Conservation (phyloP, 768 basidiomycete genomes). For the Tremella mesenterica region DNA sequence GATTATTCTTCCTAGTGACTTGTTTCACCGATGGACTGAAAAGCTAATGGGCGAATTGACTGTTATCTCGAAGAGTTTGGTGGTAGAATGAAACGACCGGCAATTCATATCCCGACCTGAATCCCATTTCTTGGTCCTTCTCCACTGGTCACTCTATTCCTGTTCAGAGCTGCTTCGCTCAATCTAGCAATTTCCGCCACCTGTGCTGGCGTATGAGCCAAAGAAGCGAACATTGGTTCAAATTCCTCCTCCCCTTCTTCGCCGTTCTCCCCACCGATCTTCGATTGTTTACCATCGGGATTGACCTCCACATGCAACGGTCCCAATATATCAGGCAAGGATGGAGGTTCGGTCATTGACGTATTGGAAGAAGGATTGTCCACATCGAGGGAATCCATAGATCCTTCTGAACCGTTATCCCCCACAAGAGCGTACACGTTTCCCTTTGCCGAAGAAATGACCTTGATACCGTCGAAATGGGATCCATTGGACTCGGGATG, state of each 20-base stretch:
- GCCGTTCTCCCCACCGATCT: not conserved
- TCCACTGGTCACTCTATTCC: constrained; percentile 1
- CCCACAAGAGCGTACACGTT: no score
- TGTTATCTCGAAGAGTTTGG: no score
- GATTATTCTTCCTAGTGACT: no score
- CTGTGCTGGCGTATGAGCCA: constrained; percentile 35
- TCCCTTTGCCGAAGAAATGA: no score
- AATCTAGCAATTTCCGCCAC: constrained; percentile 26
- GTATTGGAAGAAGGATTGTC: not conserved
- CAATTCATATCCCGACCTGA: no score
- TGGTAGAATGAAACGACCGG: no score
- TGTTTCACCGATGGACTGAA: no score
- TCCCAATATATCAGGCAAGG: not conserved
- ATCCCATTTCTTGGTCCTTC: not conserved
- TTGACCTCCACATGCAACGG: not conserved
- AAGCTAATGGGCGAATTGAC: no score
- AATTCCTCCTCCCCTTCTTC: not conserved
- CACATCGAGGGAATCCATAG: not conserved
- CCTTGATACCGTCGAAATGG: no score
- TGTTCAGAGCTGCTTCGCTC: constrained; percentile 10
- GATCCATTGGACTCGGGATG: no score
- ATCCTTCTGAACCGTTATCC: no score
- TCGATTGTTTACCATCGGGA: not conserved
- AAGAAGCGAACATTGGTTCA: constrained; percentile 25
- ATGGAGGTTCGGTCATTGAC: not conserved